Conservation (phyloP, 1,139 yeast species). For the Debaryomyces sp. region DNA sequence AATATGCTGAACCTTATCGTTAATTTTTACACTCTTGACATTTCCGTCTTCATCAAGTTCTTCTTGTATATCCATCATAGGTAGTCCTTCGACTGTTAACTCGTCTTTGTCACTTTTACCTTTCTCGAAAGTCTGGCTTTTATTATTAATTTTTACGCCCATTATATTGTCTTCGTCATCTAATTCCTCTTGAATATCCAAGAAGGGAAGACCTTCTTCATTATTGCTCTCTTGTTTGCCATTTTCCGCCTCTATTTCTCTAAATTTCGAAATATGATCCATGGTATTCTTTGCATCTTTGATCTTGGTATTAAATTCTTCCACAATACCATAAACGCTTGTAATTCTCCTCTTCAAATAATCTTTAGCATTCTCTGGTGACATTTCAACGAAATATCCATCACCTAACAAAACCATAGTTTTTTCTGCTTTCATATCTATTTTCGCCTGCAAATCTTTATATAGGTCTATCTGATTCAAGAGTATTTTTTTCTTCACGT, state of each 20-base stretch:
- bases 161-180: slow-evolving; percentile 79
- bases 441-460: slow-evolving; percentile 11
- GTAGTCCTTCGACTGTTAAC: slow-evolving; percentile 55
- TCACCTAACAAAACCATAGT: slow-evolving; percentile 57
- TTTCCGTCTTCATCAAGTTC: slow-evolving; percentile 82
- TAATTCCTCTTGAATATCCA: slow-evolving; percentile 84
- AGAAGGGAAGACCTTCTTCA: slow-evolving; percentile 53
- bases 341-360: slow-evolving; percentile 45
- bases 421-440: slow-evolving; percentile 13
- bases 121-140: background rate
- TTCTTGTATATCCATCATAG: slow-evolving; percentile 81
- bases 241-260: slow-evolving; percentile 18
- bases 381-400: slow-evolving; percentile 59
- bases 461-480: slow-evolving; percentile 16
- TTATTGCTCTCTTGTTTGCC: slow-evolving; percentile 25
- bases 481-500: slow-evolving; percentile 16
- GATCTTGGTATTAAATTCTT: slow-evolving; percentile 44
- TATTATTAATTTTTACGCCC: slow-evolving; percentile 33
- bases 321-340: slow-evolving; percentile 39
- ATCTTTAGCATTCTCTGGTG: slow-evolving; percentile 42
- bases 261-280: slow-evolving; percentile 30
- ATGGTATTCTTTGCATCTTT: slow-evolving; percentile 45
- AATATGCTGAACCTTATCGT: slow-evolving; percentile 17
- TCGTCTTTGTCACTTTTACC: slow-evolving; percentile 18
- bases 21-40: slow-evolving; percentile 45